Evolutionary conservation across 805 yeast species (phyloP).

Genomic region (Candida tallmaniae): DNA sequence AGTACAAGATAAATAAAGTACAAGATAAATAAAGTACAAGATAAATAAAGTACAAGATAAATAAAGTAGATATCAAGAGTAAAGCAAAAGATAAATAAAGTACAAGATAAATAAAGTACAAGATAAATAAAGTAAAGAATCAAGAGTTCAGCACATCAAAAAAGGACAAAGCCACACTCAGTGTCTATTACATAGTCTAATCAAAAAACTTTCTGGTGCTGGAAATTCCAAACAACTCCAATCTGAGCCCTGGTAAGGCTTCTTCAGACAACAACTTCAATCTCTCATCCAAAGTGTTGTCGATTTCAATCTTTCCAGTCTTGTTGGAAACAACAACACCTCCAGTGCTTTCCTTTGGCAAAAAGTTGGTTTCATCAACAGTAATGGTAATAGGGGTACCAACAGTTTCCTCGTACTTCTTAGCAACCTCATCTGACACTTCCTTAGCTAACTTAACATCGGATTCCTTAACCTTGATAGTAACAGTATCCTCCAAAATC

Average conservation of each 20-base stretch:
- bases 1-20: too few species aligned
- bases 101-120: too few species aligned
- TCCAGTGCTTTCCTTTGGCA: conserved; percentile 70
- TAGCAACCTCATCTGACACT: conserved; percentile 57
- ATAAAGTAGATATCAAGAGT: too few species aligned
- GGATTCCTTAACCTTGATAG: conserved; percentile 60
- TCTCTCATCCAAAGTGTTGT: conserved; percentile 94
- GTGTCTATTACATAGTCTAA: too few species aligned
- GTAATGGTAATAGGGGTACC: conserved; percentile 51
- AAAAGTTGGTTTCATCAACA: conserved; percentile 52
- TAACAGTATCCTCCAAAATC: conserved; percentile 65
- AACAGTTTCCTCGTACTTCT: conserved; percentile 59
- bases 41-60: too few species aligned
- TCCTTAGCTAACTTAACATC: conserved; percentile 60
- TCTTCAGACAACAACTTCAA: conserved; percentile 74
- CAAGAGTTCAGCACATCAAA: too few species aligned
- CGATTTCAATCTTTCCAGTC: conserved; percentile 78
- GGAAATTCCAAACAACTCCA: conserved; percentile 84
- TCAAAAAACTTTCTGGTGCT: conserved; percentile 87
- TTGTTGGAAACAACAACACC: conserved; percentile 74
- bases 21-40: too few species aligned
- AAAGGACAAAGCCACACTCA: too few species aligned
- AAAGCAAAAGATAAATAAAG: too few species aligned
- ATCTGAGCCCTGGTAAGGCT: conserved; percentile 88
- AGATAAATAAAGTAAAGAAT: too few species aligned